Base-by-base conservation (phyloP, 2,329 filamentous ascomycete genomes). In the Colletotrichum lindemuthianum region DNA sequence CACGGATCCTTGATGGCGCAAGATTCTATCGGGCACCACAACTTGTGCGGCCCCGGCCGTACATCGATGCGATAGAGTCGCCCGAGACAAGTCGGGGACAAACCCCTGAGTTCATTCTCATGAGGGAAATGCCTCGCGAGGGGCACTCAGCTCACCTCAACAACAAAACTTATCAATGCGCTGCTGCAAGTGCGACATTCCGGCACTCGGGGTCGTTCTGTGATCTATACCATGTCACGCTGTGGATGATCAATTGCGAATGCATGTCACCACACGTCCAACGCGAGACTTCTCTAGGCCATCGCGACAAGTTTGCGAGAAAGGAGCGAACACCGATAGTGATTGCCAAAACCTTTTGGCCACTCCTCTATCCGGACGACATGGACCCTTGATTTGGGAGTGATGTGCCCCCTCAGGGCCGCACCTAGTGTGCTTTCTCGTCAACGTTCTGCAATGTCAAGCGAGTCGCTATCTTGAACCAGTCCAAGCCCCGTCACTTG, bases 181-280 rank as follows among this genome's bases (percentile, higher is more conserved):
- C 36, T 56, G 36, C 11, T 15, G 36, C 47, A 45, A 63, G 63
- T 65, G 51, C 15, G 47, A 65, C 63, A 13, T 8, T 6, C 24
- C n/a, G 24, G 41, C 16, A 65, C 15, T 48, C 40, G 49, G 39
- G 41, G 24, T 34, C 37, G 45, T 47, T 33, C 12, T 51, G 63
- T 63, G 51, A 6, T 15, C 40, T 10, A 2, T 9, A 51, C 32
- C 47, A 52, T 63, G 34, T 51, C 48, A 65, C 58, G 40, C 47
- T 57, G 63, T 61, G 58, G 34, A 33, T 63, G 58, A 52, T 49
- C 15, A 48, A 24, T 44, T 41, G 33, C 10, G 40, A 44, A 24
- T 37, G 37, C 11, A 54, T 60, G 57, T 40, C 36, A 65, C 51
- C 36, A 40, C 34, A 24, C 13, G 32, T 16, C 48, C 40, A 51